Conservation (phyloP, 352 stramenopile genomes). For the Phytopythium cucurbitacearum region DNA sequence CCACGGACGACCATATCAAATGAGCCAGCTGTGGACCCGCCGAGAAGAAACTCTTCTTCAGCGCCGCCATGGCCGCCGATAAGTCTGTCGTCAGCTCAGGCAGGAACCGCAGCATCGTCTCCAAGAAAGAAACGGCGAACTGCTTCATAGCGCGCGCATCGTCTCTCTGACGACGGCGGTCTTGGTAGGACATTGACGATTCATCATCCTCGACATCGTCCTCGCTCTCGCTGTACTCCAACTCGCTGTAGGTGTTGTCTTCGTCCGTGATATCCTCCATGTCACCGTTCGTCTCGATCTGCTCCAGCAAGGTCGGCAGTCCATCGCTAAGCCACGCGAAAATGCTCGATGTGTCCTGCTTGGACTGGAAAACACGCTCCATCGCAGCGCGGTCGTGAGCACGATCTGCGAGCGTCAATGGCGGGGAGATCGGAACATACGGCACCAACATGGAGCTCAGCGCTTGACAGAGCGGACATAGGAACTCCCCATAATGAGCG, state of each 20-base stretch:
- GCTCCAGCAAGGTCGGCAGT: slow-evolving; percentile 38
- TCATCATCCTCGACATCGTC: slow-evolving; percentile 15
- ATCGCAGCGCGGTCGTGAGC: slow-evolving; percentile 57
- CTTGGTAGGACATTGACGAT: background rate
- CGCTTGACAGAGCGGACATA: slow-evolving; percentile 89
- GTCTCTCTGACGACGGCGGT: slow-evolving; percentile 15
- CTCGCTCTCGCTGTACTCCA: slow-evolving; percentile 17
- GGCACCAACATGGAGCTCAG: slow-evolving; percentile 90
- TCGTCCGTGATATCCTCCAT: background rate
- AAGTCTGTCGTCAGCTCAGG: slow-evolving; percentile 46
- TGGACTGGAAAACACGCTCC: slow-evolving; percentile 68
- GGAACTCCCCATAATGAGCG: slow-evolving; percentile 80
- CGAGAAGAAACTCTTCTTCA: slow-evolving; percentile 74
- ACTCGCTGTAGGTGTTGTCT: slow-evolving; percentile 20
- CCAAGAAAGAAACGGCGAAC: slow-evolving; percentile 65
- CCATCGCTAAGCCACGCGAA: slow-evolving; percentile 54
- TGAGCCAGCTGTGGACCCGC: slow-evolving; percentile 64
- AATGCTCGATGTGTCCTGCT: slow-evolving; percentile 66
- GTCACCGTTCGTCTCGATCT: slow-evolving; percentile 17
- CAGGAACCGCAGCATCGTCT: slow-evolving; percentile 64
- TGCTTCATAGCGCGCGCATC: slow-evolving; percentile 72
- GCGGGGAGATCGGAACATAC: slow-evolving; percentile 54
- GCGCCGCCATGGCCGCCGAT: slow-evolving; percentile 36
- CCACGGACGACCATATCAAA: slow-evolving; percentile 72
- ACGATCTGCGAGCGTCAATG: slow-evolving; percentile 51